phyloP scores from a whole-genome alignment of 495 filamentous ascomycete genomes.

The Lophiotrema nucula region DNA sequence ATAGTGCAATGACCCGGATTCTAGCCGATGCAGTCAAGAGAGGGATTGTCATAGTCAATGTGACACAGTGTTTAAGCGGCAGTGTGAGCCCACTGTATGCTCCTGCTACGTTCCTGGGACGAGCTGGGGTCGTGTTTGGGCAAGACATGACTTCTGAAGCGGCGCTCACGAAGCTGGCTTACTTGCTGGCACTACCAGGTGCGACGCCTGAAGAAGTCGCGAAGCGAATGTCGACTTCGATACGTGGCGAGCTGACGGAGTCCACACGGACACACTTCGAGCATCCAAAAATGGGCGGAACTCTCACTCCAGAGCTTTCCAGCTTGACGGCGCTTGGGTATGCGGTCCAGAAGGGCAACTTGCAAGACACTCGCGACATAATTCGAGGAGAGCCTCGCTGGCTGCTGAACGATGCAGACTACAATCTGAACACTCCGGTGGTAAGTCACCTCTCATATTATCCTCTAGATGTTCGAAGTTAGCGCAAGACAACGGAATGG shows the following conservation, averaged over 20 bases:
- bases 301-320: conserved; percentile 47
- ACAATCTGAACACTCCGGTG: conserved; percentile 85
- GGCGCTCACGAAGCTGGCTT: conserved; percentile 89
- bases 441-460: conserved; percentile 46
- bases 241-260: conserved; percentile 87
- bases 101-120: conserved; percentile 81
- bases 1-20: conserved; percentile 78
- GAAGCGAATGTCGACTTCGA: conserved; percentile 67
- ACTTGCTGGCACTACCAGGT: conserved; percentile 70
- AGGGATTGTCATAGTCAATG: conserved; percentile 87
- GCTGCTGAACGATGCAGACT: conserved; percentile 76
- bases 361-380: conserved; percentile 61
- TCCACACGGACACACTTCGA: conserved; percentile 62
- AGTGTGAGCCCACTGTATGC: conserved; percentile 90
- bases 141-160: conserved; percentile 93
- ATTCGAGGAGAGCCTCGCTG: conserved; percentile 64
- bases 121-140: conserved; percentile 87
- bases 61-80: conserved; percentile 88
- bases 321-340: conserved; percentile 75
- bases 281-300: conserved; percentile 60
- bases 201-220: conserved; percentile 62
- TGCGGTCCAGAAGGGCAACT: conserved; percentile 72
- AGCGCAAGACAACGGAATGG: neutral
- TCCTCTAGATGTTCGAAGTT: conserved; percentile 18
- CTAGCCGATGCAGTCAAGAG: conserved; percentile 72